Percentiles rank a stretch among this genome's conserved stretches.
phyloP scores from a whole-genome alignment of 2,329 filamentous ascomycete genomes.

The Hymenoscyphus scutula region DNA sequence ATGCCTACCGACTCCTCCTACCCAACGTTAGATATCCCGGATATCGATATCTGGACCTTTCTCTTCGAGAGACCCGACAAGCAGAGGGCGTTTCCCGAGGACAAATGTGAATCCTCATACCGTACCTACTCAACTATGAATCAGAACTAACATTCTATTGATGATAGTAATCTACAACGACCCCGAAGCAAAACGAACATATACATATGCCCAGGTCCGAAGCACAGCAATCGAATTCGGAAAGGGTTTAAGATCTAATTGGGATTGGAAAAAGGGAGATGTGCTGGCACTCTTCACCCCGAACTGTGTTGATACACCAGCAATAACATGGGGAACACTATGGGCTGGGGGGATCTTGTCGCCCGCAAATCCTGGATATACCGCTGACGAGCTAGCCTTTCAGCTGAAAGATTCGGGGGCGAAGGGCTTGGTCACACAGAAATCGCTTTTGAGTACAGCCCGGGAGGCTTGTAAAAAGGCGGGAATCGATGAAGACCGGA shows the following conservation, averaged over 20 bases:
- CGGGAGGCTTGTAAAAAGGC: constrained; percentile 65
- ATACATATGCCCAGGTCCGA: constrained; percentile 69
- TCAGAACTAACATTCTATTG: background rate
- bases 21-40: constrained; percentile 60
- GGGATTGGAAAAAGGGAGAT: constrained; percentile 79
- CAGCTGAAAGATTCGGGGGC: constrained; percentile 79
- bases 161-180: constrained; percentile 73
- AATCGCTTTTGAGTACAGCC: constrained; percentile 62
- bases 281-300: constrained; percentile 80
- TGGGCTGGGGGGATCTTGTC: constrained; percentile 82
- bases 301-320: constrained; percentile 80
- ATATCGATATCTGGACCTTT: constrained; percentile 74
- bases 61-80: constrained; percentile 69
- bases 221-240: constrained; percentile 72
- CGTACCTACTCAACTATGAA: background rate
- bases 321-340: constrained; percentile 72
- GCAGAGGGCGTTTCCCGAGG: constrained; percentile 62
- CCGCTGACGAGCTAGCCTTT: constrained; percentile 75
- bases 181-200: constrained; percentile 62
- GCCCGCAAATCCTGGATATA: constrained; percentile 89
- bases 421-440: constrained; percentile 72
- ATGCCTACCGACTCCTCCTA: constrained; percentile 34
- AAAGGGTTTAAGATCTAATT: constrained; percentile 69
- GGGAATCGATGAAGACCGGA: constrained; percentile 67
- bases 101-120: constrained; percentile 59